Percentiles rank a stretch among this genome's conserved stretches.
Conservation (phyloP, 208 protist genomes). For the Crithidia brevicula region DNA sequence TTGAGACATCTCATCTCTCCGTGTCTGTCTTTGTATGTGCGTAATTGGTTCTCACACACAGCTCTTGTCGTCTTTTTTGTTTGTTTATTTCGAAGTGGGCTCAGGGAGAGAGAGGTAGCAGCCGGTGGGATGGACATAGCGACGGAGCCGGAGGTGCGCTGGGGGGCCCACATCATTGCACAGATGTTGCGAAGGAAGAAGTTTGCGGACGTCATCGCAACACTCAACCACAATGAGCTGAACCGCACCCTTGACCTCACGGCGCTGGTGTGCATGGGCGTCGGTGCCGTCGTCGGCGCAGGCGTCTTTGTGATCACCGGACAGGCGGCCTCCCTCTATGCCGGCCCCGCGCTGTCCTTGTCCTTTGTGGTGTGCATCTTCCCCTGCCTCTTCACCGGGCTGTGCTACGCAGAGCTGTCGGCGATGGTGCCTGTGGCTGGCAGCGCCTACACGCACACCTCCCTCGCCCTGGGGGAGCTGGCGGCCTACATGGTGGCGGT, state of each 20-base stretch:
- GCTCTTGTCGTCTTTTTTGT: background rate
- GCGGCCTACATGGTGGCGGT: constrained; percentile 29
- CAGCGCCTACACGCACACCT: constrained; percentile 23
- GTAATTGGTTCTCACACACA: too few relatives aligned
- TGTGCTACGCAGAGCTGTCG: constrained; percentile 26
- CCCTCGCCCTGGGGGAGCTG: constrained; percentile 16
- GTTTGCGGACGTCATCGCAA: constrained; percentile 13
- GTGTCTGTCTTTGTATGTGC: too few relatives aligned
- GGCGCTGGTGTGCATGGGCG: constrained; percentile 24
- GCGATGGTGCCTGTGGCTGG: constrained; percentile 21
- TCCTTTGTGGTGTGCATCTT: constrained; percentile 28
- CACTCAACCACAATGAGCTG: constrained; percentile 17
- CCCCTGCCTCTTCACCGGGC: constrained; percentile 18
- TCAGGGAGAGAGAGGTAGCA: too few relatives aligned
- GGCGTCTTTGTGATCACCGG: constrained; percentile 26
- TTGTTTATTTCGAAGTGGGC: background rate
- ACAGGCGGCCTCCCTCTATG: constrained; percentile 22
- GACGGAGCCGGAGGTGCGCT: constrained; percentile 11
- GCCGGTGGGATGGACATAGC: constrained; percentile 15
- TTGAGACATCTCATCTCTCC: too few relatives aligned
- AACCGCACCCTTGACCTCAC: constrained; percentile 17
- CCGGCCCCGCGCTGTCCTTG: constrained; percentile 14
- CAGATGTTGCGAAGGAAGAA: constrained; percentile 18
- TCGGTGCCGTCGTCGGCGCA: constrained; percentile 16
- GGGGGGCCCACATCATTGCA: constrained; percentile 15